Conservation (phyloP, 305 asterid genomes). For the Fraxinus latifolia region DNA sequence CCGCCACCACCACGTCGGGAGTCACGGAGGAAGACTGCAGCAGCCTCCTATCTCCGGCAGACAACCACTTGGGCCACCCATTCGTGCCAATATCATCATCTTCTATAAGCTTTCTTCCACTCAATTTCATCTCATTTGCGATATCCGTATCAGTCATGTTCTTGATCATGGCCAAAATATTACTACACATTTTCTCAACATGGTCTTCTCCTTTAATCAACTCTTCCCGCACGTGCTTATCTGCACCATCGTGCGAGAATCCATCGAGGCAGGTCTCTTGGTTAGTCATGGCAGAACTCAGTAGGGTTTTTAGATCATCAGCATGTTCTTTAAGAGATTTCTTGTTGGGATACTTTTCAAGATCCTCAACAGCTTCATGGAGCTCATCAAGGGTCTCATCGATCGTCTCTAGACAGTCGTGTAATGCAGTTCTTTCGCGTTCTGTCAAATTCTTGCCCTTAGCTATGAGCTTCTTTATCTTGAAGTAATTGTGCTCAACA, state of each 20-base stretch:
- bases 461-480: conserved; percentile 23
- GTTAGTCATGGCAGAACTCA: conserved; percentile 21
- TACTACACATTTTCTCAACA: conserved; percentile 15
- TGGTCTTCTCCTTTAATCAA: neutral
- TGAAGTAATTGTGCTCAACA: conserved; percentile 25
- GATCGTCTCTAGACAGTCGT: conserved; percentile 43
- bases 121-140: conserved; percentile 6
- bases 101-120: conserved; percentile 32
- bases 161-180: conserved; percentile 17
- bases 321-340: conserved; percentile 21
- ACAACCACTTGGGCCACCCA: neutral
- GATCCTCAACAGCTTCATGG: conserved; percentile 24
- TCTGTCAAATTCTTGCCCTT: neutral
- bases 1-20: neutral
- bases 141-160: conserved; percentile 17
- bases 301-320: conserved; percentile 15
- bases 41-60: neutral
- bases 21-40: neutral
- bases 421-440: conserved; percentile 33
- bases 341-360: conserved; percentile 30
- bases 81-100: neutral
- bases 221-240: conserved; percentile 2
- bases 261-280: conserved; percentile 26
- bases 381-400: conserved; percentile 25
- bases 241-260: conserved; percentile 20